Conservation (phyloP, 352 stramenopile genomes). For the Thalassiosira ordinaria region DNA sequence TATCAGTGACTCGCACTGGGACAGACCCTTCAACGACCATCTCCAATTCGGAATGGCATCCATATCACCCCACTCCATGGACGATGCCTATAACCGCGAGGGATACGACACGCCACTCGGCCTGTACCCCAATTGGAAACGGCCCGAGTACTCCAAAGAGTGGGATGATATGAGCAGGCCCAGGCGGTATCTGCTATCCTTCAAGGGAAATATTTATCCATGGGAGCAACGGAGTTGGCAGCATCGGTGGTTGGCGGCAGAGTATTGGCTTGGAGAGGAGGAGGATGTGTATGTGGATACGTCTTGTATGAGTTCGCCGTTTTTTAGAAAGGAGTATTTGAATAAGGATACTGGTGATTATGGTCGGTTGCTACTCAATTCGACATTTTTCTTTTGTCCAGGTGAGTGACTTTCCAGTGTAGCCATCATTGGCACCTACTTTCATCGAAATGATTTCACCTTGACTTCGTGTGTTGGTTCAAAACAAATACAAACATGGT, state of each 20-base stretch:
- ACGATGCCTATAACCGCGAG: slow-evolving; percentile 1
- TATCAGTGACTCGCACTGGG: not conserved
- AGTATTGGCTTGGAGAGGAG: slow-evolving; percentile 20
- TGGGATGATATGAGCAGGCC: slow-evolving; percentile 8
- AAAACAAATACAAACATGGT: too few relatives aligned
- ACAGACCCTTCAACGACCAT: slow-evolving; percentile 1
- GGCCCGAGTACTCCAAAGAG: not conserved
- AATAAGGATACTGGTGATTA: slow-evolving; percentile 4
- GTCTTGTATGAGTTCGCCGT: slow-evolving; percentile 22
- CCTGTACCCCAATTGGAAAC: slow-evolving; percentile 5
- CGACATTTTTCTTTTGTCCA: slow-evolving; percentile 49
- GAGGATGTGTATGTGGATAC: slow-evolving; percentile 37
- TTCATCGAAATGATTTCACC: not conserved
- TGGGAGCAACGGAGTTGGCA: slow-evolving; percentile 26
- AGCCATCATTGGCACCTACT: too few relatives aligned
- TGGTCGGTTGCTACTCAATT: slow-evolving; percentile 32
- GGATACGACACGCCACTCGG: not conserved
- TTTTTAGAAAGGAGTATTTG: slow-evolving; percentile 1
- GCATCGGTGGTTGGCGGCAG: slow-evolving; percentile 45
- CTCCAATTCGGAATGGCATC: slow-evolving; percentile 3
- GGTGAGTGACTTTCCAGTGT: too few relatives aligned
- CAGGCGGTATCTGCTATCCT: slow-evolving; percentile 12
- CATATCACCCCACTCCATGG: not conserved
- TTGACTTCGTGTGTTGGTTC: not conserved
- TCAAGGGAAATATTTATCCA: slow-evolving; percentile 23